Evolutionary conservation across 208 protist species (phyloP).

Genomic region (Porcisia deanei): DNA sequence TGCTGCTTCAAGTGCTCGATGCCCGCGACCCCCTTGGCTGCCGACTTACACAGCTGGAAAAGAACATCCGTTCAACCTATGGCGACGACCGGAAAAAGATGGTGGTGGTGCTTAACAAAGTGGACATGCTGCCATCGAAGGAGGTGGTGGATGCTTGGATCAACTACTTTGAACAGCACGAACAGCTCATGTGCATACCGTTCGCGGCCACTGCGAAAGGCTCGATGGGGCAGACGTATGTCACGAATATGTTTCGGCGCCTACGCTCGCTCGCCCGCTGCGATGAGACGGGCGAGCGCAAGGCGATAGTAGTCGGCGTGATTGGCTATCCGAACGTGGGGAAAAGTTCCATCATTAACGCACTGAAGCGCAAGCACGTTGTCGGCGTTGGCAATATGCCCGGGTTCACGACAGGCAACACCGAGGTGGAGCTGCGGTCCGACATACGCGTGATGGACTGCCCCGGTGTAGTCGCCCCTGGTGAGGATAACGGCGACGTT

Average conservation of each 20-base stretch:
- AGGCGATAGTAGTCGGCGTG: slow-evolving; percentile 95
- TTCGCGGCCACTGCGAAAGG: slow-evolving; percentile 91
- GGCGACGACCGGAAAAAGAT: slow-evolving; percentile 92
- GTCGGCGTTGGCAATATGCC: slow-evolving; percentile 92
- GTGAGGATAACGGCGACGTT: slow-evolving; percentile 88
- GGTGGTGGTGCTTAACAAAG: slow-evolving; percentile 98
- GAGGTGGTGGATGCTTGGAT: slow-evolving; percentile 91
- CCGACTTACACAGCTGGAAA: slow-evolving; percentile 93
- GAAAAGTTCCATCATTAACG: slow-evolving; percentile 98
- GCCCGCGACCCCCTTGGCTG: slow-evolving; percentile 97
- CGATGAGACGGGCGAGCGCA: slow-evolving; percentile 83
- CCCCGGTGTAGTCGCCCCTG: slow-evolving; percentile 95
- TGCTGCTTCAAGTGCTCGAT: slow-evolving; percentile 98
- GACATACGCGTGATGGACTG: slow-evolving; percentile 97
- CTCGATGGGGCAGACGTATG: slow-evolving; percentile 49
- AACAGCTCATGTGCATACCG: slow-evolving; percentile 80
- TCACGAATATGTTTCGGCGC: slow-evolving; percentile 86
- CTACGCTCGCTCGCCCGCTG: slow-evolving; percentile 87
- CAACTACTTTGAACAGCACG: slow-evolving; percentile 81
- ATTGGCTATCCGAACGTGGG: slow-evolving; percentile 99
- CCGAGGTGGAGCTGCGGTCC: slow-evolving; percentile 95
- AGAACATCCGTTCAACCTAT: slow-evolving; percentile 87
- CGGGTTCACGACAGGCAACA: slow-evolving; percentile 95
- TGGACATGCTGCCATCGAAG: slow-evolving; percentile 95
- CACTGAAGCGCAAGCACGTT: slow-evolving; percentile 94